Evolutionary conservation across 2,329 filamentous ascomycete species (phyloP).

Genomic region (Cadophora gregata): DNA sequence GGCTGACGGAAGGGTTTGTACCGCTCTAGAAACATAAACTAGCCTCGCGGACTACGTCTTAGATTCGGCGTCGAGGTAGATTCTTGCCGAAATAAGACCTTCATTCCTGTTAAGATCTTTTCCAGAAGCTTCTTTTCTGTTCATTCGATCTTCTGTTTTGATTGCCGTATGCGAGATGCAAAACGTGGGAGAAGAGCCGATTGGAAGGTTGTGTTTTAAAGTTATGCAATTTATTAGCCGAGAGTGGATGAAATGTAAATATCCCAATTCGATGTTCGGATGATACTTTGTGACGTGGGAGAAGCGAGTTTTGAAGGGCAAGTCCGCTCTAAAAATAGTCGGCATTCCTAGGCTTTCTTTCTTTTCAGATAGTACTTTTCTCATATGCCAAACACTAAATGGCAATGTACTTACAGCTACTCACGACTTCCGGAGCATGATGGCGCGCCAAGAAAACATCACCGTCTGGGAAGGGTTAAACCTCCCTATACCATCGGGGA

Average conservation of each 20-base stretch:
- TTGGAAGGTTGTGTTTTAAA: slow-evolving; percentile 14
- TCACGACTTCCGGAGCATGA: neutral
- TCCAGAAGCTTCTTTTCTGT: slow-evolving; percentile 7
- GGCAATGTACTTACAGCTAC: neutral
- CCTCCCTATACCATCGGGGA: neutral
- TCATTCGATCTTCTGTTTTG: neutral
- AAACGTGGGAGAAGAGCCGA: slow-evolving; percentile 19
- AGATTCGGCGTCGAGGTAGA: neutral
- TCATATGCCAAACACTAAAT: neutral
- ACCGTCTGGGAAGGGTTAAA: no score
- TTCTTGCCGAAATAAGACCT: neutral
- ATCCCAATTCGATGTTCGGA: slow-evolving; percentile 17
- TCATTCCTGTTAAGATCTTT: neutral
- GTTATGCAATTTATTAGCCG: slow-evolving; percentile 18
- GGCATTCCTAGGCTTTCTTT: no score
- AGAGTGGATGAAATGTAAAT: slow-evolving; percentile 10
- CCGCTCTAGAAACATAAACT: neutral
- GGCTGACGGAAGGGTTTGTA: slow-evolving; percentile 3
- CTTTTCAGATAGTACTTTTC: neutral
- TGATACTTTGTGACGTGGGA: slow-evolving; percentile 3
- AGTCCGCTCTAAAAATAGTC: neutral
- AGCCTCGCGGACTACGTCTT: neutral
- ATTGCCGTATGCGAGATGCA: slow-evolving; percentile 16
- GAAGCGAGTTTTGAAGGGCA: neutral
- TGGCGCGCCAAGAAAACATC: neutral